A percentile compares a stretch with the other conserved stretches of the same genome.
These are phyloP conservation scores for Ceratocystis colombiana DNA, from an alignment of 2,329 filamentous ascomycete genomes.

Conservation along the genomic window DNA sequence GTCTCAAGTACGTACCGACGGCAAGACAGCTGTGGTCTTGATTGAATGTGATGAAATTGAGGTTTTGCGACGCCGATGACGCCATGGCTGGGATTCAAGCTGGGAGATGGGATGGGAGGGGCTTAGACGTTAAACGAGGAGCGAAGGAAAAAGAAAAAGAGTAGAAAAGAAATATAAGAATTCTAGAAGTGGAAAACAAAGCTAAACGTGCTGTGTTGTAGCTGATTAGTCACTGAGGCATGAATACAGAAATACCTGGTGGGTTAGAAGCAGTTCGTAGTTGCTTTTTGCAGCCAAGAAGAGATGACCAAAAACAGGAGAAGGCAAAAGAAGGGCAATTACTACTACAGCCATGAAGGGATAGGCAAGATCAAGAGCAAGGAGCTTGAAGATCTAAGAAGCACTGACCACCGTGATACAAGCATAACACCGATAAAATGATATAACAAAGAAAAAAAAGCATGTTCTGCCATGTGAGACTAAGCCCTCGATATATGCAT, in stretches of 20 bases:
- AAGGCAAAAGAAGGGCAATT: background rate
- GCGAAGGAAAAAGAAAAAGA: background rate
- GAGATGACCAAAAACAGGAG: background rate
- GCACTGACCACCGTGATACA: slow-evolving; percentile 1
- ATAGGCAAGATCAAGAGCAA: background rate
- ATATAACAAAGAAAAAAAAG: background rate
- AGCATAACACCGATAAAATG: background rate
- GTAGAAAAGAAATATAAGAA: background rate
- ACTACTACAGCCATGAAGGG: background rate
- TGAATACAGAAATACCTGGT: background rate
- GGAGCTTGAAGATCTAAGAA: slow-evolving; percentile 6
- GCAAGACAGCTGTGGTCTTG: slow-evolving; percentile 96
- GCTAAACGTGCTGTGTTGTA: background rate
- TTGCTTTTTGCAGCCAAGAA: background rate
- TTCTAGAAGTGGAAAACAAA: background rate
- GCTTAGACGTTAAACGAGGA: background rate
- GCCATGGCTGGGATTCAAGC: slow-evolving; percentile 10
- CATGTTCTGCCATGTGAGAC: background rate
- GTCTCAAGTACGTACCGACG: slow-evolving; percentile 56
- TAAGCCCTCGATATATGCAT: slow-evolving; percentile 16
- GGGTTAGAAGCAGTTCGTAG: background rate
- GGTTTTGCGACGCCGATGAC: slow-evolving; percentile 49
- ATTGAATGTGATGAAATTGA: slow-evolving; percentile 99
- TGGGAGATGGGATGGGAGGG: background rate
- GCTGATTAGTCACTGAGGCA: background rate